Conservation (phyloP, 495 filamentous ascomycete genomes). For the Aspergillus panamensis region DNA sequence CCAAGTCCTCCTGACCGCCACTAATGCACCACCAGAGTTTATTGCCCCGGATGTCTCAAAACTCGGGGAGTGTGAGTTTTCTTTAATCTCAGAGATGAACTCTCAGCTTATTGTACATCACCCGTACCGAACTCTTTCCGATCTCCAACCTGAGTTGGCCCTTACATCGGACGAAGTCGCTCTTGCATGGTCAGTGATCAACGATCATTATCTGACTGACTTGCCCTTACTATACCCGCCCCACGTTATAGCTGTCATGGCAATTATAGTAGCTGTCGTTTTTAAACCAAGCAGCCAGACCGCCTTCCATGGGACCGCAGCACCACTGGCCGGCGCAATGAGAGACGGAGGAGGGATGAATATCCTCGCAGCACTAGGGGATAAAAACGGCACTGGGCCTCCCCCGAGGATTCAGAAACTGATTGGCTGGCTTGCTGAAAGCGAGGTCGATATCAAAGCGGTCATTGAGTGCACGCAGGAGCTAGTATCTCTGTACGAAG, state of each 20-base stretch:
- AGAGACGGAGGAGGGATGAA: slow-evolving; percentile 38
- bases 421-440: slow-evolving; percentile 84
- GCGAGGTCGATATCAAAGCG: slow-evolving; percentile 84
- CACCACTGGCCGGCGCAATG: slow-evolving; percentile 39
- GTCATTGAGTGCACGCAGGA: slow-evolving; percentile 94
- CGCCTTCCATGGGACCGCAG: slow-evolving; percentile 39
- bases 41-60: slow-evolving; percentile 78
- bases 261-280: slow-evolving; percentile 81
- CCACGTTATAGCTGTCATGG: slow-evolving; percentile 85
- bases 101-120: slow-evolving; percentile 94
- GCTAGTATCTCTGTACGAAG: slow-evolving; percentile 90
- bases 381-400: slow-evolving; percentile 34
- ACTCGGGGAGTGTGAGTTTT: slow-evolving; percentile 95
- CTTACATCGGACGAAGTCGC: slow-evolving; percentile 74
- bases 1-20: slow-evolving; percentile 1
- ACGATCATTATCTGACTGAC: slow-evolving; percentile 95
- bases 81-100: slow-evolving; percentile 89
- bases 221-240: slow-evolving; percentile 83
- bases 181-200: slow-evolving; percentile 83
- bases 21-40: slow-evolving; percentile 54
- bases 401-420: slow-evolving; percentile 66
- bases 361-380: slow-evolving; percentile 39
- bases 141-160: slow-evolving; percentile 64
- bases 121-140: slow-evolving; percentile 85
- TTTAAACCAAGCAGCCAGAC: slow-evolving; percentile 56